These are phyloP conservation scores for Barnettozyma vustinii DNA, from an alignment of 805 yeast species.

Conservation along the genomic window DNA sequence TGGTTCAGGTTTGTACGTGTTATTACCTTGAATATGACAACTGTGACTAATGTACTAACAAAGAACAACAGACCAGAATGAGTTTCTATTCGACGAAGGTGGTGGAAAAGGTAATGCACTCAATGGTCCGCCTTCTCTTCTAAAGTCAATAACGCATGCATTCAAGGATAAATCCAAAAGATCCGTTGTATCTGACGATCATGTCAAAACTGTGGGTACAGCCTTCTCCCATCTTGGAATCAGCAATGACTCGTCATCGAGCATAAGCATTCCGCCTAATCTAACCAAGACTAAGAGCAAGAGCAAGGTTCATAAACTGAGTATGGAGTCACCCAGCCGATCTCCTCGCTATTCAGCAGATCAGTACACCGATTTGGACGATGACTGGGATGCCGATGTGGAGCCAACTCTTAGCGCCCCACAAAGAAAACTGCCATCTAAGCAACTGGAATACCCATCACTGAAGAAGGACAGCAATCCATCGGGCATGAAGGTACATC, in stretches of 20 bases:
- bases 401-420: slow-evolving; percentile 30
- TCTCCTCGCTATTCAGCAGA: slow-evolving; percentile 26
- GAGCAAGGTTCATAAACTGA: background rate
- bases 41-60: slow-evolving; percentile 4
- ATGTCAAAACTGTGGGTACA: slow-evolving; percentile 44
- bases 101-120: slow-evolving; percentile 64
- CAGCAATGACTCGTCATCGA: slow-evolving; percentile 16
- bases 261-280: slow-evolving; percentile 14
- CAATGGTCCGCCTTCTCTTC: slow-evolving; percentile 33
- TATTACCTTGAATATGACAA: background rate
- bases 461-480: slow-evolving; percentile 14
- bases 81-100: slow-evolving; percentile 60
- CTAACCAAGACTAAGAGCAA: slow-evolving; percentile 7
- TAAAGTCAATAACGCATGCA: slow-evolving; percentile 22
- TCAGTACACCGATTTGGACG: slow-evolving; percentile 68
- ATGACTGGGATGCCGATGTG: slow-evolving; percentile 87
- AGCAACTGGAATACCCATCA: slow-evolving; percentile 23
- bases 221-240: slow-evolving; percentile 50
- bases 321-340: slow-evolving; percentile 11
- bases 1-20: slow-evolving; percentile 31
- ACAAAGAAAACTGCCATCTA: slow-evolving; percentile 25
- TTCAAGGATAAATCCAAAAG: slow-evolving; percentile 24
- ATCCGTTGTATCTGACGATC: slow-evolving; percentile 29
- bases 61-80: slow-evolving; percentile 34
- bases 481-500: slow-evolving; percentile 18